phyloP scores from a whole-genome alignment of 2,329 filamentous ascomycete species.

The Fusarium sp. region DNA sequence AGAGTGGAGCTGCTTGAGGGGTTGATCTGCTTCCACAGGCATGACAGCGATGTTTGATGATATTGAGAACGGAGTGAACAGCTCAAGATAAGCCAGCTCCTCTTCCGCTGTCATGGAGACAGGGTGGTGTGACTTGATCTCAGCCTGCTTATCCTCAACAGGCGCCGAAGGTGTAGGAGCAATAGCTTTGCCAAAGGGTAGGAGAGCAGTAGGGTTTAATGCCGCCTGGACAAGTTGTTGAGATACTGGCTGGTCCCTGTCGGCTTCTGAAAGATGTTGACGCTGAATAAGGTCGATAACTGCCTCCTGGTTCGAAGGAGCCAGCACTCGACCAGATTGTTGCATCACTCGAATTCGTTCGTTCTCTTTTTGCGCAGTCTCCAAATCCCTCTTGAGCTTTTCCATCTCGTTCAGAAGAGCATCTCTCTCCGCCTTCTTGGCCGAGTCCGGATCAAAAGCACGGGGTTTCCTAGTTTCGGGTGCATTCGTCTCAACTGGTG shows the following conservation, averaged over 20 bases:
- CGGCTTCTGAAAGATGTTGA: conserved; percentile 53
- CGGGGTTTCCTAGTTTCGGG: conserved; percentile 13
- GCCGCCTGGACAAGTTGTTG: conserved; percentile 61
- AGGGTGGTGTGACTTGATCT: conserved; percentile 72
- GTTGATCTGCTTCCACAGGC: conserved; percentile 49
- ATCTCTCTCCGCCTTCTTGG: conserved; percentile 65
- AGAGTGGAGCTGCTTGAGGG: conserved; percentile 64
- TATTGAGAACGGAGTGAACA: conserved; percentile 77
- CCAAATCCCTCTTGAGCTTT: conserved; percentile 69
- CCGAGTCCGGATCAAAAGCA: conserved; percentile 54
- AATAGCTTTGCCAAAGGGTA: conserved; percentile 61
- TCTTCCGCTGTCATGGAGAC: conserved; percentile 71
- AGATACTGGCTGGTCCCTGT: conserved; percentile 45
- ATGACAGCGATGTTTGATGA: conserved; percentile 64
- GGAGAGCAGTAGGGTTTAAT: conserved; percentile 62
- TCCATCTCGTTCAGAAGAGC: conserved; percentile 67
- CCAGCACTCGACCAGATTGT: conserved; percentile 52
- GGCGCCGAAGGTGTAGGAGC: conserved; percentile 40
- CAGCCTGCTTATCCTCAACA: conserved; percentile 51
- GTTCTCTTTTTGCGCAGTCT: conserved; percentile 68
- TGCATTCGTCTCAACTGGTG: neutral
- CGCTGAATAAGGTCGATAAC: conserved; percentile 56
- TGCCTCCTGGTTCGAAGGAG: conserved; percentile 50
- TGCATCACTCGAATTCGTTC: conserved; percentile 61
- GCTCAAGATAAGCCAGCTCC: conserved; percentile 75